Conservation (phyloP, 2,329 filamentous ascomycete genomes). For the Scorias spongiosa region DNA sequence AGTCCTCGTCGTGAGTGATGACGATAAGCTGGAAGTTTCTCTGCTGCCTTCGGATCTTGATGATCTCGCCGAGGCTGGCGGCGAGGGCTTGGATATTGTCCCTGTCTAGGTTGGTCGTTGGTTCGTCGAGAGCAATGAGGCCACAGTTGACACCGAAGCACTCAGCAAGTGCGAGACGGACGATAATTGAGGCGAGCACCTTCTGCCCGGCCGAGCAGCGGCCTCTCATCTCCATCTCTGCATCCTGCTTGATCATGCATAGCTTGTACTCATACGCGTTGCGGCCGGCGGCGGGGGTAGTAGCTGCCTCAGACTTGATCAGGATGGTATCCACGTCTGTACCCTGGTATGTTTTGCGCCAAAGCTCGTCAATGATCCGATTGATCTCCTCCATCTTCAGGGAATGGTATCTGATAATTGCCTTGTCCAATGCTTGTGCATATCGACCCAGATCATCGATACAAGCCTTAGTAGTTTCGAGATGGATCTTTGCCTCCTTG, state of each 20-base stretch:
- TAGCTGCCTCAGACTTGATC: conserved; percentile 72
- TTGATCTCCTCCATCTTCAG: conserved; percentile 99
- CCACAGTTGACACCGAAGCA: conserved; percentile 95
- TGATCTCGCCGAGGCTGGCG: conserved; percentile 71
- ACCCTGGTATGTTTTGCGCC: conserved; percentile 90
- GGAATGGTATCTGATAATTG: conserved; percentile 91
- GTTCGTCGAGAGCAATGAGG: conserved; percentile 90
- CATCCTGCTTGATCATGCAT: conserved; percentile 93
- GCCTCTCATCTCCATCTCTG: conserved; percentile 98
- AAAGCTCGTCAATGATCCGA: conserved; percentile 84
- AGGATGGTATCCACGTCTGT: conserved; percentile 95
- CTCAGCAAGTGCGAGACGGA: conserved; percentile 86
- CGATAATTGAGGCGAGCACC: conserved; percentile 92
- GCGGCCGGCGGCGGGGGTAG: conserved; percentile 36
- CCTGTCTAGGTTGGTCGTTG: conserved; percentile 87
- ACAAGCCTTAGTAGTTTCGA: conserved; percentile 81
- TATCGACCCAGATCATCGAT: conserved; percentile 82
- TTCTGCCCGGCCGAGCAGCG: conserved; percentile 94
- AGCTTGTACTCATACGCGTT: conserved; percentile 92
- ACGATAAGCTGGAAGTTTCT: conserved; percentile 95
- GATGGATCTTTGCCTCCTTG: conserved; percentile 75
- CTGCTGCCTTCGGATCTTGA: conserved; percentile 67
- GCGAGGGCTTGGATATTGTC: conserved; percentile 91
- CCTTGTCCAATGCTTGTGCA: conserved; percentile 71
- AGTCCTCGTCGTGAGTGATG: conserved; percentile 97